Percentiles rank a stretch among this genome's conserved stretches.
Evolutionary conservation across 2,329 filamentous ascomycete species (phyloP).

Genomic region (Dothideomycetidae sp.): DNA sequence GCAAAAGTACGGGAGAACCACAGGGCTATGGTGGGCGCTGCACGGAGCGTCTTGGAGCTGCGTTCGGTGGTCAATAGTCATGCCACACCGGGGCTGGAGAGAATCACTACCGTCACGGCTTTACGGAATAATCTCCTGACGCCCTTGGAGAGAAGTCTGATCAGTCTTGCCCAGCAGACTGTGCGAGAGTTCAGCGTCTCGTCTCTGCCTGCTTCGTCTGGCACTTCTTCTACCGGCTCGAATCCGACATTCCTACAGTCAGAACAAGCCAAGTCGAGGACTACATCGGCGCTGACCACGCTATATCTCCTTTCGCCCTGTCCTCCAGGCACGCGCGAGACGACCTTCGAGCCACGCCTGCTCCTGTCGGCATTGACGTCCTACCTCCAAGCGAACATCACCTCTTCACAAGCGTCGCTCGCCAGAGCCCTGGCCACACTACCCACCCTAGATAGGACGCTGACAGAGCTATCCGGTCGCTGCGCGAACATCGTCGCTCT

Average conservation of each 20-base stretch:
- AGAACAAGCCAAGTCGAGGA: constrained; percentile 61
- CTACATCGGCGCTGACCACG: constrained; percentile 58
- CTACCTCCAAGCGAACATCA: constrained; percentile 68
- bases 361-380: constrained; percentile 64
- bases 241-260: constrained; percentile 37
- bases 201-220: constrained; percentile 29
- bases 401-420: constrained; percentile 61
- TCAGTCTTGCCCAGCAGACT: constrained; percentile 59
- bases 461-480: constrained; percentile 65
- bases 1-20: constrained; percentile 51
- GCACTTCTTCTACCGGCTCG: constrained; percentile 11
- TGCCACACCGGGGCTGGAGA: constrained; percentile 53
- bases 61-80: constrained; percentile 50
- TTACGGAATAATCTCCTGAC: constrained; percentile 54
- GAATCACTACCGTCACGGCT: constrained; percentile 55
- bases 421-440: constrained; percentile 64
- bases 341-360: constrained; percentile 49
- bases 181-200: constrained; percentile 73
- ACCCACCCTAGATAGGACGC: constrained; percentile 65
- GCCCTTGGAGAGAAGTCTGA: constrained; percentile 61
- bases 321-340: constrained; percentile 27
- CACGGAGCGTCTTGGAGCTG: constrained; percentile 62
- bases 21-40: constrained; percentile 64
- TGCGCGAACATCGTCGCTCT: constrained; percentile 89
- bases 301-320: constrained; percentile 71